Base-by-base conservation (phyloP, 208 protist genomes). In the Porcisia hertigi region DNA sequence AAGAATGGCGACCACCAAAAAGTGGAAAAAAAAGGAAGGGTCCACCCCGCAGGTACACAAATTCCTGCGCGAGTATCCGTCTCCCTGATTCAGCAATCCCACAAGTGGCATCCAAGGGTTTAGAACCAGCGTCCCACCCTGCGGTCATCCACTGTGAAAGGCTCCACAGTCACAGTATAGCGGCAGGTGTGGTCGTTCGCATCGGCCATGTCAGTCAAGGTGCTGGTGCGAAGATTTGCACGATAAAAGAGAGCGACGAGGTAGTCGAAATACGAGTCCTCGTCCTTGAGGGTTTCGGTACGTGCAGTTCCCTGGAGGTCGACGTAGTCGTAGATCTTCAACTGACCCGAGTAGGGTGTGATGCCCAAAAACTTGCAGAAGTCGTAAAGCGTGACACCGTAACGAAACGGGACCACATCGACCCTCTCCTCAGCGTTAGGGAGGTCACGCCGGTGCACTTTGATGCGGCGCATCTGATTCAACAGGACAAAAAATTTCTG, bases 191-290 rank as follows among this genome's bases (percentile, higher is more conserved):
- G 67, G 74, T 97, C 92, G 2, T 76, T 85, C 12, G 82, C 81
- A 60, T 97, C 92, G 11, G 88, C 89, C 20, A 96, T 55, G 65
- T 91, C 84, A 25, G 81, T 86, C 59, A 94, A 71, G 23, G 90
- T 94, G 6, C 88, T 86, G 20, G 83, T 76, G 54, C 73, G 72
- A 34, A 97, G 49, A 75, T 97, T 79, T 5, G 92, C 84, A 59
- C 91, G 89, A 76, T 89, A 94, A 74, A 97, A 97, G 45, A 85
- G 70, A 12, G 89, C 72, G 14, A 95, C 76, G 12, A 97, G 67
- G 52, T 90, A 94, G 80, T 97, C 92, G 82, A 97, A 97, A 73
- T 92, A 97, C 0, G 71, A 75, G 67, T 97, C 90, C 77, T 97
- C 92, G 64, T 86, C 77, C 55, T 87, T 87, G 47, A 97, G 76